A percentile compares a stretch with the other conserved stretches of the same genome.
Evolutionary conservation across 78 protist genomes (phyloP).

Genomic region (Cavenderia fasciculata): DNA sequence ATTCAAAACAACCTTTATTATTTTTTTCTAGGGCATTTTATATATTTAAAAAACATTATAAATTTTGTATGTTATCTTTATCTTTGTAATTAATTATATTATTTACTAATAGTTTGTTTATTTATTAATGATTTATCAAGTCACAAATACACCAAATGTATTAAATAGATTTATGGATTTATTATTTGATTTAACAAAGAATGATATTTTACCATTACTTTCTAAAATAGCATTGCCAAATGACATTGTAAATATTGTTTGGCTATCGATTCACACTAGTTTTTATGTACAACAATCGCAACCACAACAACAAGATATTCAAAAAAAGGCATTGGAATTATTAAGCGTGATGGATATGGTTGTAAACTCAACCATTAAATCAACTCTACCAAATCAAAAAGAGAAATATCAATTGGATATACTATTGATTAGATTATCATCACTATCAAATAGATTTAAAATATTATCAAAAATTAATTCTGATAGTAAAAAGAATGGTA

Average conservation of each 20-base stretch:
- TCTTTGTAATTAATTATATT: background rate
- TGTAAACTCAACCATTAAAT: background rate
- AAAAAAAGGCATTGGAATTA: background rate
- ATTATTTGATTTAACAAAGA: background rate
- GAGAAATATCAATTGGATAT: background rate
- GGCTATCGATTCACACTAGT: conserved; percentile 1
- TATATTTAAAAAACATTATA: background rate
- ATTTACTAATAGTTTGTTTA: background rate
- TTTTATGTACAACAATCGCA: no score
- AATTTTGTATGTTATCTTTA: background rate
- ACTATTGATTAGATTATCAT: background rate
- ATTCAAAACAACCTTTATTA: background rate
- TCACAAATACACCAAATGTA: background rate
- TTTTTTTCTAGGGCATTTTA: background rate
- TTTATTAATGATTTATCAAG: background rate
- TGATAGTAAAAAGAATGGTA: no score
- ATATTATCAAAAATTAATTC: no score
- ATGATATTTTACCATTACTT: no score
- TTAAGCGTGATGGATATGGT: background rate
- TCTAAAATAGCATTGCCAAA: background rate
- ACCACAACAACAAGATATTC: no score
- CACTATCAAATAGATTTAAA: background rate
- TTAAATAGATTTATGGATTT: background rate
- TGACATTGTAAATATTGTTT: background rate
- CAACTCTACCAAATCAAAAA: background rate